Evolutionary conservation across 192 early-diverging fungal species (phyloP), one percentile per base, ranked within the genome.

Genomic region (Irineochytrium annulatum): DNA sequence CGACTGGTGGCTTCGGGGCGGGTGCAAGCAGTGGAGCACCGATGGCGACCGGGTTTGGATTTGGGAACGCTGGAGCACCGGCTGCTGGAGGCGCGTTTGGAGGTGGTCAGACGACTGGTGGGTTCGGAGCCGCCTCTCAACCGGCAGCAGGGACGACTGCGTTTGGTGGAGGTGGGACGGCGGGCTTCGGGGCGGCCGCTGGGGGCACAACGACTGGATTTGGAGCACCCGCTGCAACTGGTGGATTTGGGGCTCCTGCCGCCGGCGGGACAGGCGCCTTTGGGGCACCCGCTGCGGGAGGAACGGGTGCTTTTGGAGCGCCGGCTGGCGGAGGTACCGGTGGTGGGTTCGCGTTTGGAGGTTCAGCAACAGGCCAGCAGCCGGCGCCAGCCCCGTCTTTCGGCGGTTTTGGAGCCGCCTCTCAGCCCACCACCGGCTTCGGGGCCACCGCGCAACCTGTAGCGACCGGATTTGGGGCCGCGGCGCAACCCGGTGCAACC

Each of bases 301-400:
- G 20, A 30, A 28, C 63, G n/a, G 62, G 67, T 37, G 60, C 61
- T 52, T 22, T 34, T 19, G 30, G 63, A 0, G 28, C 70, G 16
- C 20, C 60, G 30, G 34, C 62, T 43, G 24, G 52, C 17, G 37
- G 39, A 27, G 62, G 62, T 1, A 20, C 20, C n/a, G 57, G 57
- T 27, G 5, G n/a, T 58, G 49, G 60, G 4, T 45, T 63, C 26
- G 24, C 6, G 17, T 49, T 49, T 49, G 46, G 46, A 8, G 46
- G 46, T 20, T 8, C 46, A 49, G 26, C 8, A 6, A 24, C 46
- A 5, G 11, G 17, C 17, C 17, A 8, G 24, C 13, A 14, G 24
- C 17, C 46, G 13, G 22, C 8, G 46, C 46, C 46, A 8, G 46
- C 46, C 46, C 13, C 46, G n/a, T n/a, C n/a, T n/a, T n/a, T n/a